Evolutionary conservation across 805 yeast genomes (phyloP), one percentile per base, ranked within the genome.

Genomic region (Candida ascalaphidarum): DNA sequence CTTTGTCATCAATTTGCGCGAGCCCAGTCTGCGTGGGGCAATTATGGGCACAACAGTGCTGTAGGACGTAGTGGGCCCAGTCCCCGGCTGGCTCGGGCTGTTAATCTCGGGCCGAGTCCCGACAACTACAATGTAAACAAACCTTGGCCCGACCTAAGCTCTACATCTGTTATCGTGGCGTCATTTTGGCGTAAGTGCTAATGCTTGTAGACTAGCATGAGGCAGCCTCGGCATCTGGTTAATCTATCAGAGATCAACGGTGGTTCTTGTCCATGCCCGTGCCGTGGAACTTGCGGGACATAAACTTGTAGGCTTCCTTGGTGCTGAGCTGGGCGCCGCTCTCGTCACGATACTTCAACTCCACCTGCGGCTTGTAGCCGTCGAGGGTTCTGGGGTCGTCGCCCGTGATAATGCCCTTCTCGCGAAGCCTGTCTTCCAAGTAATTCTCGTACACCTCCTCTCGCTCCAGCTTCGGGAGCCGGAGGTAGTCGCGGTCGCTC

Each of bases 251-350:
- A n/a, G n/a, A n/a, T n/a, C n/a, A n/a, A n/a, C n/a, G n/a, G n/a
- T n/a, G n/a, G n/a, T n/a, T n/a, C n/a, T 33, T 45, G 7, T 42
- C 40, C 5, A 56, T 51, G 4, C 46, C 54, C 30, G 47, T 58
- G 3, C 92, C 94, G 48, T 84, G 95, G 50, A 82, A 84, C 37
- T 75, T 72, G 36, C 80, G 88, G 3, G 92, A 79, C 26, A 83
- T 54, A 35, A 71, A 71, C 54, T 81, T 83, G 59, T 71, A 84
- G 1, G 95, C 95, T 34, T 77, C 77, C 43, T 79, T 81, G 3
- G 77, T 63, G 17, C 65, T 55, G 16, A 85, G 51, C 13, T 60
- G 58, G 18, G 69, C 58, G 1, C 95, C 95, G 2, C 52, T 41
- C 15, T 73, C 77, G 46, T 83, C 94, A 12, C 61, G 65, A 49